Conservation (phyloP, 2,329 filamentous ascomycete species). For the Gyromitra esculenta region DNA sequence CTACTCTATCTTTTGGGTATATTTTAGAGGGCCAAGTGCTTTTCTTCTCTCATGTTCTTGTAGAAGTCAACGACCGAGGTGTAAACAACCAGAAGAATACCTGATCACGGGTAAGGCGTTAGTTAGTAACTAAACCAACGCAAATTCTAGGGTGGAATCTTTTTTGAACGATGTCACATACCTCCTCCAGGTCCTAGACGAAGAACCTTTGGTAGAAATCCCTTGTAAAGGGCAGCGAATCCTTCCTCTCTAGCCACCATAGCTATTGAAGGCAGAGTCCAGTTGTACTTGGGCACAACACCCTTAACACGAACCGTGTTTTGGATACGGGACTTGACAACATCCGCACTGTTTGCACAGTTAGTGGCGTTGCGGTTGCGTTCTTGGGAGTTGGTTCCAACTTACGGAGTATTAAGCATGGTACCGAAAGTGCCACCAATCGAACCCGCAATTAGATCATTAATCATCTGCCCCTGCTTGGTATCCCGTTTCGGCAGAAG, state of each 20-base stretch:
- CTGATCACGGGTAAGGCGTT: conserved; percentile 40
- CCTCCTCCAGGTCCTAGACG: conserved; percentile 68
- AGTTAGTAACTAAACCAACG: conserved; percentile 11
- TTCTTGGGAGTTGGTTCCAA: conserved; percentile 3
- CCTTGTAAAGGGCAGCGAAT: conserved; percentile 92
- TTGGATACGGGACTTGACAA: conserved; percentile 98
- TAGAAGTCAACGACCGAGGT: conserved; percentile 94
- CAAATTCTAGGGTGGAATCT: not conserved
- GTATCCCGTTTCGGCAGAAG: conserved; percentile 82
- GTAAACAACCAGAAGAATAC: conserved; percentile 82
- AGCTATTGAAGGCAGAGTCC: conserved; percentile 87
- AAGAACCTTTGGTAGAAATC: conserved; percentile 94
- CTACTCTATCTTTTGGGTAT: not conserved
- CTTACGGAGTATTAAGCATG: conserved; percentile 82
- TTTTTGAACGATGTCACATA: conserved; percentile 43
- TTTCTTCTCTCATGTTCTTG: conserved; percentile 69
- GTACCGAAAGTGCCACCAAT: conserved; percentile 92
- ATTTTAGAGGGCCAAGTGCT: conserved; percentile 54
- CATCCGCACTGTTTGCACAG: conserved; percentile 71
- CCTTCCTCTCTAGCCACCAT: conserved; percentile 95
- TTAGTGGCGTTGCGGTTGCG: not conserved
- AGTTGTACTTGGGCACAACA: conserved; percentile 92
- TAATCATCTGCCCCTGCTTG: conserved; percentile 82
- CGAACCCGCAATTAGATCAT: conserved; percentile 86
- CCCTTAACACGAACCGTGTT: conserved; percentile 88